Base-by-base conservation (phyloP, 192 early-diverging fungal genomes). In the Thamnidium elegans region DNA sequence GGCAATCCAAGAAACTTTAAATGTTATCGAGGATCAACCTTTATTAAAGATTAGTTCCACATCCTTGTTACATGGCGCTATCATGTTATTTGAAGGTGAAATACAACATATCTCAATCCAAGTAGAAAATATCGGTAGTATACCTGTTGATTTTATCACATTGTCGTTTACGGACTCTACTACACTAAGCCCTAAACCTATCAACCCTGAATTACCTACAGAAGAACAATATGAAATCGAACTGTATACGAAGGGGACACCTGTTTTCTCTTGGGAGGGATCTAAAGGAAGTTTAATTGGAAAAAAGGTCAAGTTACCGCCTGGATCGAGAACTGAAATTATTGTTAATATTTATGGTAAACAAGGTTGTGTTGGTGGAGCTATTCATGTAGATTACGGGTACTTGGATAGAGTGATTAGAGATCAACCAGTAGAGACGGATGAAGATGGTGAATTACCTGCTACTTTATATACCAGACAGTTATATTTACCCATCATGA, bases 71-170 rank as follows among this genome's bases (percentile, higher is more conserved):
- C 83, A 88, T 55, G 80, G 82, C 20, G 88, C 91, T 4, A 62
- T 89, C 14, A 93, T 92, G 89, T 63, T 93, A 19, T 93, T 89
- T 68, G 91, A 93, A 65, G 91, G 91, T 30, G 91, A 93, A 75
- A 75, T 87, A 44, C 55, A 55, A 56, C 68, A 71, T 1, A 82
- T 92, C 48, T 69, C 77, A 0, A 65, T 94, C 17, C 81, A 77
- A 42, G 54, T 94, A n/a, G 87, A 89, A 63, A 94, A 94, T 68
- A 89, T 92, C 67, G 88, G 90, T 7, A 76, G 68, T 36, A 80
- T 80, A 32, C 78, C 84, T 34, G 83, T 93, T 31, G 85, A 92
- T 66, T 88, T 86, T 69, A 58, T 94, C 1, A 81, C 78, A 11
- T 47, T 85, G 34, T 78, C 78, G 9, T 84, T 84, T 60, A 75